Percentiles rank a stretch among this genome's conserved stretches.
These are phyloP conservation scores for Beauveria varroae DNA, from an alignment of 2,329 filamentous ascomycete genomes.

Conservation along the genomic window DNA sequence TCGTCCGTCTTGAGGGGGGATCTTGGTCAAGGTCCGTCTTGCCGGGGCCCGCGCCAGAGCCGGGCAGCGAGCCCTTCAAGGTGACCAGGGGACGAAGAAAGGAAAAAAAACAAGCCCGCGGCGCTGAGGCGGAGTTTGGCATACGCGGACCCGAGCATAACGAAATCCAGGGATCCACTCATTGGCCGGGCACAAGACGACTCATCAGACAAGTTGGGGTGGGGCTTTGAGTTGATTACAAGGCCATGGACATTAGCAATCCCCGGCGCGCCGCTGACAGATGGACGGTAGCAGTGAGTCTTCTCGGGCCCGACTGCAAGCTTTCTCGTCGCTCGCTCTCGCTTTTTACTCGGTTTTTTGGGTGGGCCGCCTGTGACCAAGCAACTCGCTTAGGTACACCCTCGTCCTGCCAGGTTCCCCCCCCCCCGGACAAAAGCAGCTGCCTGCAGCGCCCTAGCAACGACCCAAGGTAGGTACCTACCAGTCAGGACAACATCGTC, in stretches of 20 bases:
- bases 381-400: not conserved
- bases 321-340: not conserved
- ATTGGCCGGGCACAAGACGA: too few species aligned
- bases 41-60: not conserved
- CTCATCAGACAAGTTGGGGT: not conserved
- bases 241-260: slow-evolving; percentile 11
- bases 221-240: not conserved
- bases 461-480: too few species aligned
- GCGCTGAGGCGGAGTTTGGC: slow-evolving; percentile 23
- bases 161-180: not conserved
- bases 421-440: not conserved
- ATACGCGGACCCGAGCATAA: slow-evolving; percentile 24
- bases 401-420: too few species aligned
- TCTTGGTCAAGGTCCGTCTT: not conserved
- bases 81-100: not conserved
- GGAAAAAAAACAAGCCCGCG: not conserved
- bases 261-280: slow-evolving; percentile 11
- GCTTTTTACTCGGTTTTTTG: slow-evolving; percentile 1
- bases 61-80: not conserved
- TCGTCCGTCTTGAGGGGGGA: slow-evolving; percentile 1
- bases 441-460: too few species aligned
- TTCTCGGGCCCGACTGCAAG: too few species aligned
- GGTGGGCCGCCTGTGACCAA: not conserved
- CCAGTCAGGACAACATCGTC: not conserved
- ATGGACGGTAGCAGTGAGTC: not conserved